Evolutionary conservation across 768 basidiomycete genomes (phyloP), one percentile per base, ranked within the genome.

Genomic region (Rhizopogon rudus): DNA sequence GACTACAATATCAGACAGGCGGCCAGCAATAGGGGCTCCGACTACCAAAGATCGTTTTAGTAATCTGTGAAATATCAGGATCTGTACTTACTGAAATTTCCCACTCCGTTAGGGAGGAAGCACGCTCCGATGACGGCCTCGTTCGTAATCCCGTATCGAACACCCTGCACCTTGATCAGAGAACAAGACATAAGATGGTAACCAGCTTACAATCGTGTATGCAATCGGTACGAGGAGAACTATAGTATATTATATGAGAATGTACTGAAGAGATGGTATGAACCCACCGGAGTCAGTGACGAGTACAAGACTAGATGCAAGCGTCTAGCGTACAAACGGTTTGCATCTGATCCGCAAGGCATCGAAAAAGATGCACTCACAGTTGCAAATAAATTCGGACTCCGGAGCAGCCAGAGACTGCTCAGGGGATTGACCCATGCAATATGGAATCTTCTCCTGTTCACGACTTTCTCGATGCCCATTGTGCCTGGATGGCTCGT

Each of bases 401-500:
- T 82, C 20, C 79, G 72, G 10, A 85, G 68, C 16, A 83, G 58
- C 33, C 62, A 62, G 16, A 86, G 64, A 20, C 77, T 72, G 10
- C 60, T 61, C 31, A 87, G 69, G 0, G 84, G 84, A 61, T 87
- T 86, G 9, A 87, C 55, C 61, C 0, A 80, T 0, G 81, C 68
- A 5, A 49, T 25, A 37, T 49, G 33, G 46, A 76, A 69, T 39
- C 57, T 52, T 44, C 55, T 68, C 6, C 56, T 61, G 8, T 7
- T 75, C 7, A 81, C 81, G 37, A 65, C 54, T 56, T 81, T 80
- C 54, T 85, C 83, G 1, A 86, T 71, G 0, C 83, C 81, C 40
- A 77, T 71, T 2, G 76, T 62, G 10, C 81, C 78, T 2, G 87
- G 86, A 60, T 82, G 81, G 54, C 76, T 78, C 2, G 84, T 86